phyloP scores from a whole-genome alignment of 768 basidiomycete species.

The Trametes cingulata region DNA sequence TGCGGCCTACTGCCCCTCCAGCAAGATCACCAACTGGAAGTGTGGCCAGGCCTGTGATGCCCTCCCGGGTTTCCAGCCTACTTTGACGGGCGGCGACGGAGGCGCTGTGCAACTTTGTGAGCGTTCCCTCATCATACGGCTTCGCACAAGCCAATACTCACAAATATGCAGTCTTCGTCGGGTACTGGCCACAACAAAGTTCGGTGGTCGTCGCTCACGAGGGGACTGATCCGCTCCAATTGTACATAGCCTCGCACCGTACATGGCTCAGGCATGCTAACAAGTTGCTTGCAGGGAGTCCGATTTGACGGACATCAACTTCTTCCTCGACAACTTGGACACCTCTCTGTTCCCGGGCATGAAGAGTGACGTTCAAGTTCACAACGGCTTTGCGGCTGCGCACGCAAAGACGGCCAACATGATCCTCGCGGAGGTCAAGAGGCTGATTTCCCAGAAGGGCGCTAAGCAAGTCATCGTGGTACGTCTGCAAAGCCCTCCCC shows the following conservation, averaged over 20 bases:
- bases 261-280: not conserved
- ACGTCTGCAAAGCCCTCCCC: constrained; percentile 17
- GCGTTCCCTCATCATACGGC: not conserved
- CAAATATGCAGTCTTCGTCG: constrained; percentile 49
- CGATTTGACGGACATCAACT: constrained; percentile 50
- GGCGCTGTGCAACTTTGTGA: constrained; percentile 49
- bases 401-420: constrained; percentile 49
- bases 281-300: constrained; percentile 38
- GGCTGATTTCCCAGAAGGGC: constrained; percentile 39
- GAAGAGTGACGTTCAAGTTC: constrained; percentile 43
- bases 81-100: constrained; percentile 54
- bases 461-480: constrained; percentile 47
- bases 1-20: constrained; percentile 53
- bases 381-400: constrained; percentile 53
- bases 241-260: constrained; percentile 39
- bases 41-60: constrained; percentile 51
- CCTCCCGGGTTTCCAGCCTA: constrained; percentile 43
- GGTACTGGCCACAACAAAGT: constrained; percentile 52
- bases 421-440: constrained; percentile 49
- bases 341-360: constrained; percentile 57
- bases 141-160: not conserved
- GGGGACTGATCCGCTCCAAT: constrained; percentile 55
- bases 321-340: constrained; percentile 43
- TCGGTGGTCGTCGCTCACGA: constrained; percentile 60
- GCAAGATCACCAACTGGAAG: constrained; percentile 40